phyloP scores from a whole-genome alignment of 768 basidiomycete genomes.

The Mycena venus region DNA sequence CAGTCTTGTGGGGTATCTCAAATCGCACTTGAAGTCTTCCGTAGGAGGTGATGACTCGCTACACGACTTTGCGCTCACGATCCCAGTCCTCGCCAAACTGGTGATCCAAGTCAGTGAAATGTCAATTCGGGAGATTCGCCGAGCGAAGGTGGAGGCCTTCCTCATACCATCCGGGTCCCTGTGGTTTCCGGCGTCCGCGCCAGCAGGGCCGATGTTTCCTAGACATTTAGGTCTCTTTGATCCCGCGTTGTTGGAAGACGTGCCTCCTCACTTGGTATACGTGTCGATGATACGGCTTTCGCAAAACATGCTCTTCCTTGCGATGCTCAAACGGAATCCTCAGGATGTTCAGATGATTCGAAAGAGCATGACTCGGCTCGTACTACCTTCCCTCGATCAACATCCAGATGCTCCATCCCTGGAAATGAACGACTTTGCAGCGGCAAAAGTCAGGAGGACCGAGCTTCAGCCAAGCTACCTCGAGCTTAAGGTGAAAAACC shows the following conservation, averaged over 20 bases:
- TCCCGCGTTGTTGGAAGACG: conserved; percentile 53
- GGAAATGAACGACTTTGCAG: conserved; percentile 63
- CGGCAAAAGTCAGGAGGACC: conserved; percentile 41
- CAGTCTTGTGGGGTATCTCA: conserved; percentile 77
- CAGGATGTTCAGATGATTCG: conserved; percentile 79
- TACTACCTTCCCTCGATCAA: conserved; percentile 62
- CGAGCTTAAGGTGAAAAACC: conserved; percentile 47
- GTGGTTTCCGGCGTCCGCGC: conserved; percentile 75
- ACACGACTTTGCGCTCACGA: conserved; percentile 63
- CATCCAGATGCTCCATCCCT: conserved; percentile 43
- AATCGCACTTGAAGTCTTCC: conserved; percentile 54
- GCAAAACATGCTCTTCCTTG: conserved; percentile 77
- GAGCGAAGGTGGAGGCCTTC: conserved; percentile 78
- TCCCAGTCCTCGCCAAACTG: conserved; percentile 72
- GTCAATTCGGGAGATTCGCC: conserved; percentile 78
- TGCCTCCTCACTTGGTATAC: conserved; percentile 60
- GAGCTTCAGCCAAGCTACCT: conserved; percentile 8
- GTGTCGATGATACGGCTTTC: conserved; percentile 76
- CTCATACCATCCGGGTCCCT: conserved; percentile 78
- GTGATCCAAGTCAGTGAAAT: conserved; percentile 78
- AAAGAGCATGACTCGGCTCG: conserved; percentile 73
- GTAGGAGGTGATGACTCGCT: conserved; percentile 62
- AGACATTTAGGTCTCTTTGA: conserved; percentile 49
- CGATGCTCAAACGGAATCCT: conserved; percentile 73
- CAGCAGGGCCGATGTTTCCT: conserved; percentile 74